phyloP scores from a whole-genome alignment of 2,329 filamentous ascomycete genomes.

The Herpomyces periplanetae region DNA sequence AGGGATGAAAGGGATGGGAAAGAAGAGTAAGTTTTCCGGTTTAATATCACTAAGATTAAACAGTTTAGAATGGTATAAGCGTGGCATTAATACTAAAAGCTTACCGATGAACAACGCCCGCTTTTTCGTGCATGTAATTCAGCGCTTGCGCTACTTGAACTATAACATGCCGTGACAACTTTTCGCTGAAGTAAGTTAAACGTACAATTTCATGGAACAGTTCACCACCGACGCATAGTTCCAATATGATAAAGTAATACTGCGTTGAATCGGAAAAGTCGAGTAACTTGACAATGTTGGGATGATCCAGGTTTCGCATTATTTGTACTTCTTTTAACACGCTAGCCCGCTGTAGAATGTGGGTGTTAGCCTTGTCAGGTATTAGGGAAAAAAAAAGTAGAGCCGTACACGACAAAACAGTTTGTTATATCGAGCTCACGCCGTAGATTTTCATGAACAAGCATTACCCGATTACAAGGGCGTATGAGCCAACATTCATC shows the following conservation, averaged over 20 bases:
- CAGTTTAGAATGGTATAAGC: constrained; percentile 1
- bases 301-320: constrained; percentile 83
- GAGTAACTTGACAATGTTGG: constrained; percentile 71
- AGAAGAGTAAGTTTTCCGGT: constrained; percentile 81
- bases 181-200: constrained; percentile 90
- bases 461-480: no score
- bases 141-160: constrained; percentile 72
- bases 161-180: constrained; percentile 75
- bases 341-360: constrained; percentile 32
- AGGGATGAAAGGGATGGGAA: constrained; percentile 41
- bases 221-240: constrained; percentile 75
- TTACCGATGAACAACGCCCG: constrained; percentile 83
- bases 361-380: no score
- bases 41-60: constrained; percentile 40
- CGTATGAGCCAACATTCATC: no score
- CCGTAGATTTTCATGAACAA: no score
- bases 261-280: constrained; percentile 75
- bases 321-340: constrained; percentile 96
- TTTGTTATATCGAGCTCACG: no score
- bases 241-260: constrained; percentile 89
- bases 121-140: constrained; percentile 71
- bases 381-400: no score
- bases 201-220: constrained; percentile 94
- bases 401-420: no score
- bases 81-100: constrained; percentile 6